phyloP scores from a whole-genome alignment of 75 land plant species.

The Sequoiadendron giganteum region DNA sequence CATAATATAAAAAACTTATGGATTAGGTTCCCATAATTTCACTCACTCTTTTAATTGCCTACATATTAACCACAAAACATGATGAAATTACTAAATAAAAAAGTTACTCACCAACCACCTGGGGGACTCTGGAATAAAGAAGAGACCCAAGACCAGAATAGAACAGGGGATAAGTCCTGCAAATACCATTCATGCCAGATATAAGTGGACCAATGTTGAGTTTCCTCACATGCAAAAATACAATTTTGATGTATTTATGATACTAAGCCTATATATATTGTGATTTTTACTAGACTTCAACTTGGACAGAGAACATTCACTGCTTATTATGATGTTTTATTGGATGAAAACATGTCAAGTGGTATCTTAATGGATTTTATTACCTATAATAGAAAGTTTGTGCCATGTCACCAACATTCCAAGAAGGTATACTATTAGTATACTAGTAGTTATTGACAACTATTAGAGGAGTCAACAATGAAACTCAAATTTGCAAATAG shows the following conservation, averaged over 20 bases:
- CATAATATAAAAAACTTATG: too few relatives aligned
- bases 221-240: background rate
- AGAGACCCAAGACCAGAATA: too few relatives aligned
- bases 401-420: slow-evolving; percentile 19
- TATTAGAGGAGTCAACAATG: too few relatives aligned
- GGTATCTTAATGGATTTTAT: background rate
- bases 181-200: background rate
- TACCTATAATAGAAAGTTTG: slow-evolving; percentile 32
- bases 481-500: too few relatives aligned
- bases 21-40: background rate
- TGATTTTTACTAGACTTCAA: background rate
- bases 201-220: background rate
- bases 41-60: background rate
- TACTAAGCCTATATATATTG: background rate
- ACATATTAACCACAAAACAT: background rate
- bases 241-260: background rate
- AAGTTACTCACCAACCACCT: slow-evolving; percentile 57
- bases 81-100: background rate
- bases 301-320: background rate
- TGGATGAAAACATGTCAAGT: background rate
- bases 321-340: background rate
- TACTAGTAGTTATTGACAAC: too few relatives aligned
- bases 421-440: too few relatives aligned
- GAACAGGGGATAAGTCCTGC: too few relatives aligned
- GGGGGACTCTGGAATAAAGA: slow-evolving; percentile 59